Conservation (phyloP, 2,329 filamentous ascomycete species). For the Fusarium sp. region DNA sequence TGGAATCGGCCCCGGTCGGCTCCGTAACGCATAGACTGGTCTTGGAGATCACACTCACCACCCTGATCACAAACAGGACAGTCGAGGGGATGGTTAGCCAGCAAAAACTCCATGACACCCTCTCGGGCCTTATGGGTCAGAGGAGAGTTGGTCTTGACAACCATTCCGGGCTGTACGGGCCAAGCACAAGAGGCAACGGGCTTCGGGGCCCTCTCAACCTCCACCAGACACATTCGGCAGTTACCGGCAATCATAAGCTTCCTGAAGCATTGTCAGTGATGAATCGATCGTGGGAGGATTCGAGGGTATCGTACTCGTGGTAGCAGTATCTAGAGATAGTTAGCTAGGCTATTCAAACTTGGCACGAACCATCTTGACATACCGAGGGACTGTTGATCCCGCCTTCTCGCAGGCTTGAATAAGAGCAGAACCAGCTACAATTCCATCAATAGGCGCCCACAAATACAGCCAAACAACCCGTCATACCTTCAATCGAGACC, state of each 20-base stretch:
- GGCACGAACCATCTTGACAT: slow-evolving; percentile 43
- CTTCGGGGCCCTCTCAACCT: slow-evolving; percentile 96
- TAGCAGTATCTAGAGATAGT: slow-evolving; percentile 83
- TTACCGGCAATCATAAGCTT: slow-evolving; percentile 99
- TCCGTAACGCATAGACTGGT: slow-evolving; percentile 99
- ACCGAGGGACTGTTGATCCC: slow-evolving; percentile 87
- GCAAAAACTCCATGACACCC: slow-evolving; percentile 98
- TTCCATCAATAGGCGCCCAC: slow-evolving; percentile 47
- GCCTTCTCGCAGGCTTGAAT: slow-evolving; percentile 99
- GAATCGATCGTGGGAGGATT: slow-evolving; percentile 40
- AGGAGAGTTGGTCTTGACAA: slow-evolving; percentile 97
- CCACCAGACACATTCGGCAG: slow-evolving; percentile 99
- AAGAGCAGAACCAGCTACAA: slow-evolving; percentile 87
- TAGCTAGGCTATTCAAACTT: slow-evolving; percentile 44
- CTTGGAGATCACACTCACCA: slow-evolving; percentile 98
- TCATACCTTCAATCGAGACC: slow-evolving; percentile 92
- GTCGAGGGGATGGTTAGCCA: slow-evolving; percentile 95
- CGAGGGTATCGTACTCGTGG: slow-evolving; percentile 77
- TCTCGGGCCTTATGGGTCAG: slow-evolving; percentile 97
- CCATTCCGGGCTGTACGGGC: slow-evolving; percentile 98
- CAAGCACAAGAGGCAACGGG: slow-evolving; percentile 98
- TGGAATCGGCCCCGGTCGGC: slow-evolving; percentile 96
- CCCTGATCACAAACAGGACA: slow-evolving; percentile 99
- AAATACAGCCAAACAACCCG: slow-evolving; percentile 23
- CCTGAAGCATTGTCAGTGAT: slow-evolving; percentile 62